These are phyloP conservation scores for Gaertneriomyces semiglobifer DNA, from an alignment of 192 early-diverging fungal genomes.

Conservation along the genomic window DNA sequence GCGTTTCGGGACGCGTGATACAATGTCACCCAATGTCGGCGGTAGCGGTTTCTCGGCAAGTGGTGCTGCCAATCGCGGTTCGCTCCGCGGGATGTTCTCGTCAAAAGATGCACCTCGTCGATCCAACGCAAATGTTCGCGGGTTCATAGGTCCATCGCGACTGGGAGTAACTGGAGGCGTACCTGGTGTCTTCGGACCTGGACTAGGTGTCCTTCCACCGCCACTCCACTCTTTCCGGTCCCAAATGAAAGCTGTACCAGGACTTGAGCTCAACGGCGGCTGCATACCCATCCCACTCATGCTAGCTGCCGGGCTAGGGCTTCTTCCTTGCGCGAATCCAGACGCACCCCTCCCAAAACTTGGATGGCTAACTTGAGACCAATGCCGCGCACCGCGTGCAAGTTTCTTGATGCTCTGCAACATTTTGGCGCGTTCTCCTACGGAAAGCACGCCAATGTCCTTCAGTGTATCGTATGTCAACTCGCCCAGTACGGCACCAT, in stretches of 20 bases:
- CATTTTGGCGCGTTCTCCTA: constrained; percentile 82
- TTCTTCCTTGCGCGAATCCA: background rate
- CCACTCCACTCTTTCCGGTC: background rate
- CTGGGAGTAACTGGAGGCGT: background rate
- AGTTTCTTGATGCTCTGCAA: constrained; percentile 66
- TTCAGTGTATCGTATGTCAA: constrained; percentile 77
- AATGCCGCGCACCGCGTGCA: background rate
- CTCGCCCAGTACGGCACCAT: constrained; percentile 77
- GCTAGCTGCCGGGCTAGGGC: constrained; percentile 7
- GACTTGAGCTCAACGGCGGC: constrained; percentile 2
- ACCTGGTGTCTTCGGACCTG: background rate
- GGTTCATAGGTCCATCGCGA: constrained; percentile 1
- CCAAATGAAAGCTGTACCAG: background rate
- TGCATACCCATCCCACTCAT: background rate
- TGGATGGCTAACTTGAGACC: background rate
- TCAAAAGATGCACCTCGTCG: too few relatives aligned
- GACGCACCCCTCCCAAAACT: background rate
- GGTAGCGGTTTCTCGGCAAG: constrained; percentile 13
- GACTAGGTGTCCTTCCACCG: background rate
- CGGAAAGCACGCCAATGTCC: constrained; percentile 73
- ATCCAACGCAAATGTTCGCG: background rate
- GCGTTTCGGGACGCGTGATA: constrained; percentile 15
- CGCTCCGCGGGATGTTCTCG: background rate
- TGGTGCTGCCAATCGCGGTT: background rate
- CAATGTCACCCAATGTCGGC: constrained; percentile 12